Percentiles rank a stretch among this genome's conserved stretches.
These are phyloP conservation scores for Fusarium torreyae DNA, from an alignment of 2,329 filamentous ascomycete species.

Conservation along the genomic window DNA sequence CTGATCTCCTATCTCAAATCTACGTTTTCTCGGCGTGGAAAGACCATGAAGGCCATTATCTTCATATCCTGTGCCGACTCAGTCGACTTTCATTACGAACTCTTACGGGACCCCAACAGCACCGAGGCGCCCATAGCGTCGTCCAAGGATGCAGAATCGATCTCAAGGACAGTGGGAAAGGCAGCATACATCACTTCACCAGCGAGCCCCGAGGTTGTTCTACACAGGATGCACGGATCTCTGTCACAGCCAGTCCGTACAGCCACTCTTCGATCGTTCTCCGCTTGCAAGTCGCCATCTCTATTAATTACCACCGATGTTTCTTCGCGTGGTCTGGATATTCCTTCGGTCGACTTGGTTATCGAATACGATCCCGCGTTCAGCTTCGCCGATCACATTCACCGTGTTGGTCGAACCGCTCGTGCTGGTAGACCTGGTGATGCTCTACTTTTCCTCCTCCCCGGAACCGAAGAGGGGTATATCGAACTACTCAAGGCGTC, in stretches of 20 bases:
- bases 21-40: slow-evolving; percentile 88
- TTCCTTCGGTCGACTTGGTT: slow-evolving; percentile 94
- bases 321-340: slow-evolving; percentile 93
- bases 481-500: slow-evolving; percentile 76
- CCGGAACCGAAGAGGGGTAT: slow-evolving; percentile 93
- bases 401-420: slow-evolving; percentile 94
- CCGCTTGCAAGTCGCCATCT: slow-evolving; percentile 79
- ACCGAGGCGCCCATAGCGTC: slow-evolving; percentile 48
- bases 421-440: slow-evolving; percentile 91
- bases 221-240: slow-evolving; percentile 93
- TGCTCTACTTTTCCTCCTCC: slow-evolving; percentile 89
- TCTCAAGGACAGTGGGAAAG: slow-evolving; percentile 75
- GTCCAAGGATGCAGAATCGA: slow-evolving; percentile 55
- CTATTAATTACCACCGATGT: slow-evolving; percentile 96
- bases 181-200: slow-evolving; percentile 81
- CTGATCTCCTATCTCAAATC: slow-evolving; percentile 87
- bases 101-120: slow-evolving; percentile 70
- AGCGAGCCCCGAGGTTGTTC: slow-evolving; percentile 79
- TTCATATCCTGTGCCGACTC: slow-evolving; percentile 98
- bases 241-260: slow-evolving; percentile 90
- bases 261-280: slow-evolving; percentile 85
- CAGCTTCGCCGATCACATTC: slow-evolving; percentile 91
- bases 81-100: slow-evolving; percentile 95
- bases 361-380: slow-evolving; percentile 98
- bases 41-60: slow-evolving; percentile 96